Evolutionary conservation across 176 grass and related monocot species (phyloP).

Genomic region (Phoenix dactylifera): DNA sequence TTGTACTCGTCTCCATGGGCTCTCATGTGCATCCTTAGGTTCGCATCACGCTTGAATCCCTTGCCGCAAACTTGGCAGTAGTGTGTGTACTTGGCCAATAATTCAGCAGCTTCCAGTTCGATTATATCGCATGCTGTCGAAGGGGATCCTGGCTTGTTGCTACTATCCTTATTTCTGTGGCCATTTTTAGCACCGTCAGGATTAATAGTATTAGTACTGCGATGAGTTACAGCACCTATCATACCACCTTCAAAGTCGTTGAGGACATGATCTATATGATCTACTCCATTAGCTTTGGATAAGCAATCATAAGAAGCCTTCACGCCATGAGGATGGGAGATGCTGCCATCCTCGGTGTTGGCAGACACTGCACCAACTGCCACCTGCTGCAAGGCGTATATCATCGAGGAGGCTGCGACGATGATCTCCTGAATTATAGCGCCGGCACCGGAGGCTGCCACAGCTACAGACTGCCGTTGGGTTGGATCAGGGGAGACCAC

Average conservation of each 20-base stretch:
- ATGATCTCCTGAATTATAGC: slow-evolving; percentile 64
- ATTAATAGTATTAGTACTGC: too few relatives aligned
- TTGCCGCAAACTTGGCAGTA: slow-evolving; percentile 89
- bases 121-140: slow-evolving; percentile 34
- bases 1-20: slow-evolving; percentile 99
- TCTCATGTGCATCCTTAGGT: slow-evolving; percentile 97
- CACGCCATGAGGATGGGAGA: too few relatives aligned
- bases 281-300: too few relatives aligned
- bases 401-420: slow-evolving; percentile 56
- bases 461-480: not conserved
- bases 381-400: slow-evolving; percentile 57
- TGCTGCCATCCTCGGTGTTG: not conserved
- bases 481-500: slow-evolving; percentile 14
- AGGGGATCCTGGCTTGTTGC: not conserved
- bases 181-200: too few relatives aligned
- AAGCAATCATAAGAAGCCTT: too few relatives aligned
- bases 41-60: slow-evolving; percentile 98
- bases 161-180: too few relatives aligned
- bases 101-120: slow-evolving; percentile 58
- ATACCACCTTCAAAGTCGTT: too few relatives aligned
- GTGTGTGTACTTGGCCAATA: slow-evolving; percentile 94
- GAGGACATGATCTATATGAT: too few relatives aligned
- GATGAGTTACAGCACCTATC: too few relatives aligned
- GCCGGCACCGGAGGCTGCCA: slow-evolving; percentile 28
- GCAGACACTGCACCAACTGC: not conserved